phyloP scores from a whole-genome alignment of 768 basidiomycete genomes.

The Daedaleopsis nitida region DNA sequence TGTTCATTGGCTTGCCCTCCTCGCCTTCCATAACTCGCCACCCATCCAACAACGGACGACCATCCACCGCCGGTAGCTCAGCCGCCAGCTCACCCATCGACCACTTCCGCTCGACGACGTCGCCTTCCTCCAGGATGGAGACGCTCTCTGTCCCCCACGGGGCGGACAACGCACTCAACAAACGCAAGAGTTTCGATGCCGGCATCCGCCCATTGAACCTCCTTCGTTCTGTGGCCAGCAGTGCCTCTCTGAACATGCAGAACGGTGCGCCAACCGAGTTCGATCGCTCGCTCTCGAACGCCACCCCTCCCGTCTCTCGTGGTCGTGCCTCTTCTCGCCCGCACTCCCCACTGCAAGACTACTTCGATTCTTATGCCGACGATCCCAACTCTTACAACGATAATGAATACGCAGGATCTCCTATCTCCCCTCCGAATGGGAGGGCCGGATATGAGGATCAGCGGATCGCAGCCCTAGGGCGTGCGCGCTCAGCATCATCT shows the following conservation, averaged over 20 bases:
- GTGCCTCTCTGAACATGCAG: constrained; percentile 13
- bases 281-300: constrained; percentile 12
- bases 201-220: constrained; percentile 43
- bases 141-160: constrained; percentile 21
- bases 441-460: not conserved
- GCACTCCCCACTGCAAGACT: constrained; percentile 37
- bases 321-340: constrained; percentile 31
- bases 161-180: constrained; percentile 22
- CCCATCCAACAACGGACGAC: constrained; percentile 11
- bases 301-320: constrained; percentile 17
- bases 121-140: constrained; percentile 19
- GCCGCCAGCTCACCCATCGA: constrained; percentile 19
- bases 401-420: constrained; percentile 13
- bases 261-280: constrained; percentile 10
- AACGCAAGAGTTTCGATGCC: constrained; percentile 48
- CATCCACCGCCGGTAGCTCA: constrained; percentile 18
- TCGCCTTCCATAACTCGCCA: constrained; percentile 18
- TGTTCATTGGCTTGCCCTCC: constrained; percentile 23
- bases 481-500: constrained; percentile 28
- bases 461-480: constrained; percentile 1
- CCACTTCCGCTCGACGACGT: constrained; percentile 21
- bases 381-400: constrained; percentile 16
- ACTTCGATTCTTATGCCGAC: constrained; percentile 21
- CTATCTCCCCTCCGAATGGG: constrained; percentile 7
- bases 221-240: constrained; percentile 27